Percentiles rank a stretch among this genome's conserved stretches.
phyloP scores from a whole-genome alignment of 768 basidiomycete species.

The Crepidotus variabilis region DNA sequence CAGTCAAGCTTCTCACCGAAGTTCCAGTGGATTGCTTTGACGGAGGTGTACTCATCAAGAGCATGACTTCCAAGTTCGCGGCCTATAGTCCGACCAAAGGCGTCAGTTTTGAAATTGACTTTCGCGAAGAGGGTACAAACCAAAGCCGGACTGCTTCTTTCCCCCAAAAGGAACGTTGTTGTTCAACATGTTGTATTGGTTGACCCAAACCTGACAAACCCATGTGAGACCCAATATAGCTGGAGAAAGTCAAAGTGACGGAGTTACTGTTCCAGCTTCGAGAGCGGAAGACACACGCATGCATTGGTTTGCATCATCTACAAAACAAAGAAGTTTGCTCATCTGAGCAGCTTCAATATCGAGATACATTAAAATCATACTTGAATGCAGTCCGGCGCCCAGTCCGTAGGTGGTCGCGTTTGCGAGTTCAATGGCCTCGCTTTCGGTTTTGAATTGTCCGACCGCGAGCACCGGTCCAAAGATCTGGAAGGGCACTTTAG shows the following conservation, averaged over 20 bases:
- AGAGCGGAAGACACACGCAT: slow-evolving; percentile 84
- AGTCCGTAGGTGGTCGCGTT: slow-evolving; percentile 91
- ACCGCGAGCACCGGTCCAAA: slow-evolving; percentile 92
- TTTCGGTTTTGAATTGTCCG: slow-evolving; percentile 80
- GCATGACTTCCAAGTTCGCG: slow-evolving; percentile 87
- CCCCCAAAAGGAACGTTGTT: slow-evolving; percentile 96
- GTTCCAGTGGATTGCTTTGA: slow-evolving; percentile 86
- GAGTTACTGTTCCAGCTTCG: slow-evolving; percentile 81
- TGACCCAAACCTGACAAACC: slow-evolving; percentile 77
- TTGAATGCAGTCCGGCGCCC: slow-evolving; percentile 87
- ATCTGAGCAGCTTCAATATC: not conserved
- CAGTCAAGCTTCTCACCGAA: slow-evolving; percentile 77
- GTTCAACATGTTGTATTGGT: slow-evolving; percentile 79
- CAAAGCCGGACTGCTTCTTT: slow-evolving; percentile 88
- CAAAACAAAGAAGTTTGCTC: slow-evolving; percentile 4
- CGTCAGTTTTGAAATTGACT: slow-evolving; percentile 3
- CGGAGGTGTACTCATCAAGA: slow-evolving; percentile 78
- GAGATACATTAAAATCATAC: slow-evolving; percentile 34
- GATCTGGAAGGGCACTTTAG: slow-evolving; percentile 46
- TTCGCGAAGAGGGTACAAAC: slow-evolving; percentile 34
- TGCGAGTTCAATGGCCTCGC: slow-evolving; percentile 79
- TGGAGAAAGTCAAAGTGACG: not conserved
- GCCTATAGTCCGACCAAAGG: slow-evolving; percentile 39
- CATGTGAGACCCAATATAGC: not conserved
- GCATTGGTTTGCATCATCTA: slow-evolving; percentile 81